phyloP scores from a whole-genome alignment of 257 asterid species.

The Plantago elongata region DNA sequence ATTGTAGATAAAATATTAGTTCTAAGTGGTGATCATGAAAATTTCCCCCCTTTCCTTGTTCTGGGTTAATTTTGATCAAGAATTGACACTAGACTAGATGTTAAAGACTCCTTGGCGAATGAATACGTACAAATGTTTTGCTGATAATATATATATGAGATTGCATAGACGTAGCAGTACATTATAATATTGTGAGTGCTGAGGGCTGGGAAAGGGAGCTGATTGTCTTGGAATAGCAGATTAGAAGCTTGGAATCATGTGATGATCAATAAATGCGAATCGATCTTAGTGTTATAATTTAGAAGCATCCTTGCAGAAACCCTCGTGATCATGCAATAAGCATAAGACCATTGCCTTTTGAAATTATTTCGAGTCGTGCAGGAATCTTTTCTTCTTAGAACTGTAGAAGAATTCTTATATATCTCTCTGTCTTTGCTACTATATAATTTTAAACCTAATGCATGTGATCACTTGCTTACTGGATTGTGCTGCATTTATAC shows the following conservation, averaged over 20 bases:
- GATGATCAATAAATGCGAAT: slow-evolving; percentile 86
- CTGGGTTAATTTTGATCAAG: too few relatives aligned
- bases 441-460: slow-evolving; percentile 27
- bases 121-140: slow-evolving; percentile 11
- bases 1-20: too few relatives aligned
- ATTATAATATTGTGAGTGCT: slow-evolving; percentile 24
- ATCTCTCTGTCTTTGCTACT: neutral
- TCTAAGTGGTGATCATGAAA: too few relatives aligned
- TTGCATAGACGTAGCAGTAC: slow-evolving; percentile 10
- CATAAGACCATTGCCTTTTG: slow-evolving; percentile 27
- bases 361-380: neutral
- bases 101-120: neutral
- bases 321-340: slow-evolving; percentile 55
- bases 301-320: slow-evolving; percentile 53
- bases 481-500: slow-evolving; percentile 25
- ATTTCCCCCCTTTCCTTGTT: too few relatives aligned
- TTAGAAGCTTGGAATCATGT: slow-evolving; percentile 90
- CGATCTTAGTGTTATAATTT: slow-evolving; percentile 52
- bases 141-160: slow-evolving; percentile 6
- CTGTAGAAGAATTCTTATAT: neutral
- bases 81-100: neutral
- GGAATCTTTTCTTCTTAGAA: slow-evolving; percentile 32
- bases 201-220: slow-evolving; percentile 46
- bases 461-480: slow-evolving; percentile 39
- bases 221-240: slow-evolving; percentile 71